A percentile compares a stretch with the other conserved stretches of the same genome.
These are phyloP conservation scores for Primulina huaijiensis DNA, from an alignment of 257 asterid species.

Conservation along the genomic window DNA sequence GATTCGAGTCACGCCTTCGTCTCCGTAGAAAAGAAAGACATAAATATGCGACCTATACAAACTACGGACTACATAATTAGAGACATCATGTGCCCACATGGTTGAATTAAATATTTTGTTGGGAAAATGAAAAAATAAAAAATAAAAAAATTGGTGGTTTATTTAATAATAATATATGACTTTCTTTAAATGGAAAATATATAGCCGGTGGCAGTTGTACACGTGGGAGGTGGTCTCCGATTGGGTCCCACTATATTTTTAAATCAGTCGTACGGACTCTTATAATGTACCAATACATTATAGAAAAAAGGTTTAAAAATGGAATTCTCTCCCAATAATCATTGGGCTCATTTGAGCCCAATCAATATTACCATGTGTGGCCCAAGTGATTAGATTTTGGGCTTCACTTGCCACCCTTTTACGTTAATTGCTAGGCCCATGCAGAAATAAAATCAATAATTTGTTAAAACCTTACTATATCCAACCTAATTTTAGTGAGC, in stretches of 20 bases:
- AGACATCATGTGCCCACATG: slow-evolving; percentile 31
- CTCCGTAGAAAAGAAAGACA: neutral
- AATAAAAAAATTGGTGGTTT: neutral
- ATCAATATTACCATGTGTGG: too few species aligned
- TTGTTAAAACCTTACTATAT: too few species aligned
- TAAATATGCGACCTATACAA: neutral
- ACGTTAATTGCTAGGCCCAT: too few species aligned
- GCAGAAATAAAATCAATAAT: too few species aligned
- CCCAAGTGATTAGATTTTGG: too few species aligned
- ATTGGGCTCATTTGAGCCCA: neutral
- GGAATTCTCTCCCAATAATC: too few species aligned
- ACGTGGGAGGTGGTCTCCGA: slow-evolving; percentile 24
- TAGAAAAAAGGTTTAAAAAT: too few species aligned
- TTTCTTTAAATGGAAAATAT: slow-evolving; percentile 20
- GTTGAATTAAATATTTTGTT: slow-evolving; percentile 24
- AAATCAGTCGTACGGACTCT: neutral
- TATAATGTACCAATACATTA: neutral
- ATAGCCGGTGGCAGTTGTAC: slow-evolving; percentile 28
- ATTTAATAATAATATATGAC: slow-evolving; percentile 15
- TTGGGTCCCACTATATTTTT: slow-evolving; percentile 21
- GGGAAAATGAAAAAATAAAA: slow-evolving; percentile 11
- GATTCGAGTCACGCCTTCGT: too few species aligned
- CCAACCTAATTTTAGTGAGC: too few species aligned
- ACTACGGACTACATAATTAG: neutral
- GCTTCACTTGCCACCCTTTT: too few species aligned